phyloP scores from a whole-genome alignment of 495 filamentous ascomycete species.

The Neurospora sp. region DNA sequence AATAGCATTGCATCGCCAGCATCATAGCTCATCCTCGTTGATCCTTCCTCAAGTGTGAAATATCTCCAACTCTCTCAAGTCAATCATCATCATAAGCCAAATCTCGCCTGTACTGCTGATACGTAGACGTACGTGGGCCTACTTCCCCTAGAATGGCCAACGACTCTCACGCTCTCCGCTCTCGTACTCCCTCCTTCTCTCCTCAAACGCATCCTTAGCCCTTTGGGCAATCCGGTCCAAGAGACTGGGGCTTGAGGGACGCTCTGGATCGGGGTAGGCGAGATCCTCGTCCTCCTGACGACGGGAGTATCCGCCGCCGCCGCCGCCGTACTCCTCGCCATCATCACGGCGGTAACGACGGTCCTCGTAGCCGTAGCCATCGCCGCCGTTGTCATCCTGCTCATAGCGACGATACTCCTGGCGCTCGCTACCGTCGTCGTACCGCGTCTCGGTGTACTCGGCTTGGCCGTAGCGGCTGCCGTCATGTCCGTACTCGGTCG shows the following conservation, averaged over 20 bases:
- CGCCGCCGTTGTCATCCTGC: conserved; percentile 24
- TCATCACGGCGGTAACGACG: conserved; percentile 20
- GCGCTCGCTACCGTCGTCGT: conserved; percentile 31
- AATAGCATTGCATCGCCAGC: no score
- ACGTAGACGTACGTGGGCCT: background rate
- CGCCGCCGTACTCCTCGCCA: conserved; percentile 2
- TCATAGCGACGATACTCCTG: conserved; percentile 37
- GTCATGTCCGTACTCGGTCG: conserved; percentile 35
- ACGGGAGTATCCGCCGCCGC: background rate
- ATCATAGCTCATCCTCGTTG: no score
- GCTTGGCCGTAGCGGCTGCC: conserved; percentile 39
- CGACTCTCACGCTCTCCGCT: background rate
- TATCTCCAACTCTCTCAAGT: no score
- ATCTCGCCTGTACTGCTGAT: no score
- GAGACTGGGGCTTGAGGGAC: conserved; percentile 13
- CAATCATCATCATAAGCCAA: no score
- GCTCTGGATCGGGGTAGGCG: background rate
- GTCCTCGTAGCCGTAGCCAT: conserved; percentile 28
- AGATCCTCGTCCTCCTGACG: conserved; percentile 3
- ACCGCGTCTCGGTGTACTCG: conserved; percentile 31
- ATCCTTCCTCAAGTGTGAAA: no score
- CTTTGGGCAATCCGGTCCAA: conserved; percentile 13
- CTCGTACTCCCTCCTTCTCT: conserved; percentile 2
- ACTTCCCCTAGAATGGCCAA: background rate
- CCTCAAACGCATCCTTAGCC: conserved; percentile 18